Conservation (phyloP, 768 basidiomycete species). For the Cystofilobasidium capitatum region DNA sequence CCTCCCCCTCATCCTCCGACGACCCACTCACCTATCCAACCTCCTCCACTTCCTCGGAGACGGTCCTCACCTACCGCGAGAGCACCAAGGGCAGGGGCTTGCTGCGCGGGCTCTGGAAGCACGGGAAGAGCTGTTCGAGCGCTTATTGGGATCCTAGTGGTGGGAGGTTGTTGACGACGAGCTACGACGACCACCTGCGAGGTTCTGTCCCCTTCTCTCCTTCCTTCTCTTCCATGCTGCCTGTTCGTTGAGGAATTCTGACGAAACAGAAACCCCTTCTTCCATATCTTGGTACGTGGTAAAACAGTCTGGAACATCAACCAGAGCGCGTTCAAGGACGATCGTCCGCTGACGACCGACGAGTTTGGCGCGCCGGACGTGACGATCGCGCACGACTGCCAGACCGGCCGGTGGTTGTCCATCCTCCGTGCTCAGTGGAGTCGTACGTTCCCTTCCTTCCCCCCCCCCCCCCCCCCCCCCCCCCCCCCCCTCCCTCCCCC, state of each 20-base stretch:
- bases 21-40: constrained; percentile 23
- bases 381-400: constrained; percentile 40
- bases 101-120: constrained; percentile 27
- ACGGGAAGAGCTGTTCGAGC: constrained; percentile 38
- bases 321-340: constrained; percentile 20
- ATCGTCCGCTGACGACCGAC: neutral
- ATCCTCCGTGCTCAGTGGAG: constrained; percentile 44
- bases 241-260: neutral
- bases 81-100: constrained; percentile 25
- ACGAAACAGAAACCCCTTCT: neutral
- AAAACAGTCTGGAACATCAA: constrained; percentile 36
- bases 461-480: neutral
- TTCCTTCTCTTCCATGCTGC: neutral
- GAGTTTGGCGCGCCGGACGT: constrained; percentile 22
- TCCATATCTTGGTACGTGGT: neutral
- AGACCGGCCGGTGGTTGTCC: constrained; percentile 43
- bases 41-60: constrained; percentile 26
- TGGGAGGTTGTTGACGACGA: constrained; percentile 39
- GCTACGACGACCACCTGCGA: constrained; percentile 42
- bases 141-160: constrained; percentile 44
- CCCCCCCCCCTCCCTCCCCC: neutral
- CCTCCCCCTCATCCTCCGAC: neutral
- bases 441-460: constrained; percentile 25
- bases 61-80: constrained; percentile 29
- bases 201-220: constrained; percentile 31